Conservation (phyloP, 306 rosid genomes). For the Cicer bijugum region DNA sequence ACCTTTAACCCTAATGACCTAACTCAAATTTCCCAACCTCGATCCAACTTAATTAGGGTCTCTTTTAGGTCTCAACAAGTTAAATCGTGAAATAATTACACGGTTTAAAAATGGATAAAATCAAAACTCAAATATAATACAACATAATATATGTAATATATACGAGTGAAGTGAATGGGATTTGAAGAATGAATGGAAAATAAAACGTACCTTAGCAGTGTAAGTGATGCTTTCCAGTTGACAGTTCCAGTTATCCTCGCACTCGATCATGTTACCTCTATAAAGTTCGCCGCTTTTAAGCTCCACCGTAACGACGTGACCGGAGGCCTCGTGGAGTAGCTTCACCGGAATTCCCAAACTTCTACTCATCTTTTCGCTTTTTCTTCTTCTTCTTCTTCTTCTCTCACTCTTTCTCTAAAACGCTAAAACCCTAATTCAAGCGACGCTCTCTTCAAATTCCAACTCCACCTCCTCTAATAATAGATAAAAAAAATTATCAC, state of each 20-base stretch:
- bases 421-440: slow-evolving; percentile 56
- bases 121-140: background rate
- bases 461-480: too few relatives aligned
- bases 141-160: background rate
- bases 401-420: background rate
- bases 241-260: slow-evolving; percentile 99
- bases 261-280: slow-evolving; percentile 95
- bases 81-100: background rate
- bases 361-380: slow-evolving; percentile 68
- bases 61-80: background rate
- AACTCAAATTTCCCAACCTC: background rate
- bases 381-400: background rate
- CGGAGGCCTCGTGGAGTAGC: slow-evolving; percentile 97
- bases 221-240: slow-evolving; percentile 98
- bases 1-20: slow-evolving; percentile 5
- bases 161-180: too few relatives aligned
- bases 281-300: slow-evolving; percentile 98
- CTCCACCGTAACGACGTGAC: slow-evolving; percentile 94
- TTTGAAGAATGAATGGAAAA: background rate
- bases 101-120: background rate
- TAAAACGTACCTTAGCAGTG: slow-evolving; percentile 80
- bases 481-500: too few relatives aligned
- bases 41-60: background rate
- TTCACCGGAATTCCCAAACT: slow-evolving; percentile 99
- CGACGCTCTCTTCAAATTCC: too few relatives aligned